Base-by-base conservation (phyloP, 2,329 filamentous ascomycete genomes). In the Sclerotinia subarctica region DNA sequence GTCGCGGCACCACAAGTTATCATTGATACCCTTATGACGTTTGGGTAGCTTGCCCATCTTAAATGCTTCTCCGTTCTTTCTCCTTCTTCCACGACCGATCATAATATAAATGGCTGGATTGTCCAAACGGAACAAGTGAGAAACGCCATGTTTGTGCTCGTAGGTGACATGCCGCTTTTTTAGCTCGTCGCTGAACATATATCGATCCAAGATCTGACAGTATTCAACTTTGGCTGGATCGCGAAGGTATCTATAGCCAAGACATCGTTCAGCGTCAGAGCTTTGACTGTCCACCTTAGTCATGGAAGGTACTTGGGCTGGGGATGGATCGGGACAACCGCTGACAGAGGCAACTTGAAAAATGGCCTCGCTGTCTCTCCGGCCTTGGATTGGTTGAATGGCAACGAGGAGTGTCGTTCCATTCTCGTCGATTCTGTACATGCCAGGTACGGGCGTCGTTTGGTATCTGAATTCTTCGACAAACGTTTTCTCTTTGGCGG, bases 371-470 rank as follows among this genome's bases (percentile, higher is more conserved):
- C 21, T 46, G 46, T 73, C 70, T 46, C 38, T 57, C 5, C 69
- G 67, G n/a, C 57, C 21, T 2, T 44, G 57, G 6, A 68, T 32
- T n/a, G 26, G 57, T 54, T n/a, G 5, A 13, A 67, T 63, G 15
- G 65, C 65, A 26, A 67, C 21, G 24, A 67, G 65, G 11, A 51
- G 54, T 6, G 8, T 54, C 5, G 10, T 15, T 24, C 47, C 49
- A 6, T 11, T n/a, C 32, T 38, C 19, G 19, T 51, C 19, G 8
- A 65, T 42, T 10, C 65, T 44, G 42, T 74, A 74, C 0, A 74
- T 69, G 21, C 72, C 72, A 51, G 59, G 62, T n/a, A 73, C 65
- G 13, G 72, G 73, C 5, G 63, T 46, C 4, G 58, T 51, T 17
- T 42, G 19, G 26, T 24, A 54, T 35, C 21, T 10, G 3, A 26